phyloP scores from a whole-genome alignment of 177 flowering plant species.

The Vitis hybrid region DNA sequence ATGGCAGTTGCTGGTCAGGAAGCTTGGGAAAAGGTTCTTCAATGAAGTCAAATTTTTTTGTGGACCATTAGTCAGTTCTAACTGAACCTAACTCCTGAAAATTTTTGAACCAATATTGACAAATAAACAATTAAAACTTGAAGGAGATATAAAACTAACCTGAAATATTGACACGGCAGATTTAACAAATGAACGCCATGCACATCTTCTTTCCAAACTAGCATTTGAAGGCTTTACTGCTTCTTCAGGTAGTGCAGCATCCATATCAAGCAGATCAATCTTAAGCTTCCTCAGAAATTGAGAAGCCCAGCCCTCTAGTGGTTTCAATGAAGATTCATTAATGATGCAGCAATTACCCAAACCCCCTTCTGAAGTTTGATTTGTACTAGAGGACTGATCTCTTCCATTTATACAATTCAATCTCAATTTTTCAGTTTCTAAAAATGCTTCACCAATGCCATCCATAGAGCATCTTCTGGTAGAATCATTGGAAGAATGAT shows the following conservation, averaged over 20 bases:
- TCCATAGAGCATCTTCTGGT: slow-evolving; percentile 15
- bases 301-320: slow-evolving; percentile 58
- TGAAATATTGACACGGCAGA: slow-evolving; percentile 75
- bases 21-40: too few relatives aligned
- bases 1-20: too few relatives aligned
- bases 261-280: slow-evolving; percentile 87
- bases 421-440: slow-evolving; percentile 18
- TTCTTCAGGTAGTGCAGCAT: slow-evolving; percentile 81
- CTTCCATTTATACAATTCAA: slow-evolving; percentile 17
- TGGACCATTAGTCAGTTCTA: too few relatives aligned
- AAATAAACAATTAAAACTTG: too few relatives aligned
- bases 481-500: slow-evolving; percentile 8
- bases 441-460: slow-evolving; percentile 6
- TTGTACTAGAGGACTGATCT: slow-evolving; percentile 9
- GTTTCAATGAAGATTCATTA: slow-evolving; percentile 66
- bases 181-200: slow-evolving; percentile 89
- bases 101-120: too few relatives aligned
- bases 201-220: slow-evolving; percentile 52
- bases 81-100: too few relatives aligned
- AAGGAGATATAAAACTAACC: slow-evolving; percentile 39
- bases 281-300: slow-evolving; percentile 69
- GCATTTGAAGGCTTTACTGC: slow-evolving; percentile 66
- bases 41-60: too few relatives aligned
- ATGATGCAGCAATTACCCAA: slow-evolving; percentile 40
- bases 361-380: slow-evolving; percentile 19